Evolutionary conservation across 805 yeast genomes (phyloP).

Genomic region (Myxozyma sirexii): DNA sequence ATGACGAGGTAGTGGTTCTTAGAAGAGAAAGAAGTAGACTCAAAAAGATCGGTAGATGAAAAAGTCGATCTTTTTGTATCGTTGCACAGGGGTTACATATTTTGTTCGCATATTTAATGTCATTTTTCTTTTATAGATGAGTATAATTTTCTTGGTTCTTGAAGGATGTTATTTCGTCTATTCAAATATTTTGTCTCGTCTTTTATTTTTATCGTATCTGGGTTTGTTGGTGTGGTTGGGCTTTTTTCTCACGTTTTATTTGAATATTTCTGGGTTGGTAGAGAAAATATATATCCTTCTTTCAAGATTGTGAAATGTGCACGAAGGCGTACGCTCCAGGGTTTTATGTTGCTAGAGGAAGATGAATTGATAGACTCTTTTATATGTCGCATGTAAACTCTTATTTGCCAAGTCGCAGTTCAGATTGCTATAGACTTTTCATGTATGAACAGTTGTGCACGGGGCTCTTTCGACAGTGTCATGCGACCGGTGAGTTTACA

Average conservation of each 20-base stretch:
- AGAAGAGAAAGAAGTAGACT: conserved; percentile 2
- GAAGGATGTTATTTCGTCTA: conserved; percentile 9
- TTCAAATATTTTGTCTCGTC: conserved; percentile 1
- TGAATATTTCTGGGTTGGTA: conserved; percentile 24
- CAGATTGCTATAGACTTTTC: background rate
- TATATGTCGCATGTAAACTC: no score
- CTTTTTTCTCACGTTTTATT: background rate
- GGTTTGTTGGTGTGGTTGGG: conserved; percentile 23
- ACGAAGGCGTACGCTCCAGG: background rate
- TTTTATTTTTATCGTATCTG: conserved; percentile 4
- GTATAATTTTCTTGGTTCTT: no score
- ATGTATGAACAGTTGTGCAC: no score
- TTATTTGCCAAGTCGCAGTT: no score
- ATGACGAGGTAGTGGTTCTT: background rate
- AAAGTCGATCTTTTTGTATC: background rate
- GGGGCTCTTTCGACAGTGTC: no score
- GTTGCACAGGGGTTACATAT: conserved; percentile 11
- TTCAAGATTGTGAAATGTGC: background rate
- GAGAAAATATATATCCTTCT: conserved; percentile 16
- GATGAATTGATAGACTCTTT: background rate
- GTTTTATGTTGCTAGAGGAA: conserved; percentile 2
- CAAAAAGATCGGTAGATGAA: no score
- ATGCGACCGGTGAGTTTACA: no score
- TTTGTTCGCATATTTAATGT: conserved; percentile 20
- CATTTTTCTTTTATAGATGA: no score